Conservation (phyloP, 208 protist genomes). For the Wallacemonas rigidus region DNA sequence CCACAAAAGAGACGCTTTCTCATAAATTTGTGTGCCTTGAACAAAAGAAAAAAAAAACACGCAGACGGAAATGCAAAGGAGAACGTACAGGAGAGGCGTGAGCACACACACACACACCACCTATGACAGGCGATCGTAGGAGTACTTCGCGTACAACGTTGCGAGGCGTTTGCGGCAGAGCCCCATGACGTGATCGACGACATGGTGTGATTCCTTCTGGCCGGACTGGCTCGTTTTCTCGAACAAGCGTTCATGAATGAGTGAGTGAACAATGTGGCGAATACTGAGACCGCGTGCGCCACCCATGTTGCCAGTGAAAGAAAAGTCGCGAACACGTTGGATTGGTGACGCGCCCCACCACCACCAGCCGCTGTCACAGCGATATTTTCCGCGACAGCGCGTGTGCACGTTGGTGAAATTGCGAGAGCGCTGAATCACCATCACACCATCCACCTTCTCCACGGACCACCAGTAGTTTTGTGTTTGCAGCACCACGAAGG, state of each 20-base stretch:
- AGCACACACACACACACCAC: not conserved
- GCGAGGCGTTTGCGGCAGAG: conserved; percentile 19
- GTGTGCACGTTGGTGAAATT: conserved; percentile 61
- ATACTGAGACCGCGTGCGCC: conserved; percentile 15
- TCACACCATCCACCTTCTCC: conserved; percentile 40
- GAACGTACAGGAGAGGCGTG: too few species aligned
- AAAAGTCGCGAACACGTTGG: conserved; percentile 13
- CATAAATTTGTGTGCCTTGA: not conserved
- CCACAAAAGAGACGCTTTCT: not conserved
- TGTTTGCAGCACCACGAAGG: conserved; percentile 57
- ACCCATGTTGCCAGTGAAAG: conserved; percentile 15
- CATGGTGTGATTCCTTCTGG: not conserved
- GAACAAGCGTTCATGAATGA: conserved; percentile 31
- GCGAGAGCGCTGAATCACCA: conserved; percentile 55
- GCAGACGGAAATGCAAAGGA: not conserved
- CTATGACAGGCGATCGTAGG: conserved; percentile 5
- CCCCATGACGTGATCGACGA: conserved; percentile 31
- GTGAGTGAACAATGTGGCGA: conserved; percentile 25
- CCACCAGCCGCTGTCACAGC: conserved; percentile 30
- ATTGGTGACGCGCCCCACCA: conserved; percentile 36
- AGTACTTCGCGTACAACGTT: not conserved
- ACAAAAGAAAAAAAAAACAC: conserved; percentile 18
- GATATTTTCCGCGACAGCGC: conserved; percentile 46
- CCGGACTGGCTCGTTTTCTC: not conserved
- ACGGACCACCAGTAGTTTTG: conserved; percentile 61